Evolutionary conservation across 306 rosid genomes (phyloP), one percentile per base, ranked within the genome.

Genomic region (Mucuna pruriens): DNA sequence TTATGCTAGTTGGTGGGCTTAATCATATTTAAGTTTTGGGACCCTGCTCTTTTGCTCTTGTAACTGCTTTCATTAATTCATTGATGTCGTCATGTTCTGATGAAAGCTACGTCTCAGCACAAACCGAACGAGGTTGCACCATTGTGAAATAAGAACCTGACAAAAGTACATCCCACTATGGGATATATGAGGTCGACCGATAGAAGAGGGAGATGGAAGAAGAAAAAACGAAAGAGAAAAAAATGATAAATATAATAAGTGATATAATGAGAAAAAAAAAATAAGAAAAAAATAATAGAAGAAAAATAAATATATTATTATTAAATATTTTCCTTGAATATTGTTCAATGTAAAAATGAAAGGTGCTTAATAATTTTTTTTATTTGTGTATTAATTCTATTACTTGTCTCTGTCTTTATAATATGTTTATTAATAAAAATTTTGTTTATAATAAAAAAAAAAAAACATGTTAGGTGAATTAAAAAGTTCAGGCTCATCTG

Each of bases 71-170:
- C 46, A 17, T 29, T 31, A 19, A 54, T 54, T 19, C 20, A 13
- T 64, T 34, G 6, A 34, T n/a, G n/a, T n/a, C n/a, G n/a, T n/a
- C n/a, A n/a, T n/a, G n/a, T n/a, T n/a, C n/a, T n/a, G n/a, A n/a
- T n/a, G n/a, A n/a, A n/a, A n/a, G n/a, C n/a, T n/a, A n/a, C n/a
- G n/a, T n/a, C n/a, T n/a, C n/a, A n/a, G n/a, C n/a, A n/a, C n/a
- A n/a, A n/a, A n/a, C n/a, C n/a, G n/a, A n/a, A 64, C 48, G 29
- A 64, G 71, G 71, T n/a, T 64, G 71, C 45, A 33, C 2, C 42
- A 34, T 36, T 34, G 4, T n/a, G 29, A 62, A 62, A 15, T 15
- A 12, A 31, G 22, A 62, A 3, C 11, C 0, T 8, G 29, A 8
- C 17, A 17, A 51, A 19, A 19, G 49, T 10, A 44, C 16, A 10